Evolutionary conservation across 306 rosid genomes (phyloP), one percentile per base, ranked within the genome.

Genomic region (Prunus padus): DNA sequence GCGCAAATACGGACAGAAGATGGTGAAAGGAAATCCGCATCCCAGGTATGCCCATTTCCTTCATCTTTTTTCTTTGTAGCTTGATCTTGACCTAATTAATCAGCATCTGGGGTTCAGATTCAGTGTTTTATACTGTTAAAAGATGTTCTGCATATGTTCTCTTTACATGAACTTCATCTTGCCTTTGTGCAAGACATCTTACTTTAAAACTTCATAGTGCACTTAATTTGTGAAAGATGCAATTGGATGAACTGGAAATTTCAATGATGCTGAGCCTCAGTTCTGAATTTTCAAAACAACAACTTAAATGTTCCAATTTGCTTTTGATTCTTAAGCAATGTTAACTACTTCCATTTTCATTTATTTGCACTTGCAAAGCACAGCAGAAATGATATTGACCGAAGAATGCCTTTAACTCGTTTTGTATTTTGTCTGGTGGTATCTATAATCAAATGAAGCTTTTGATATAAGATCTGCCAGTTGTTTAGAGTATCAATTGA

Each of bases 1-100:
- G 98, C 97, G 97, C 83, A 94, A 94, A 85, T 94, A 94, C 66
- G 98, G 98, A 65, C 97, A 92, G 86, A 94, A 94, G 88, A 94
- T 94, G 98, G 97, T 94, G 80, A 94, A 92, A 82, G 98, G 98
- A 63, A 92, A 92, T 82, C 86, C 88, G 56, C 89, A 92, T 82
- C 98, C 98, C 45, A 92, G 98, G 98, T 94, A 18, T 79, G 16
- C 72, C 80, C 59, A 5, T 31, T 70, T 75, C 47, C 63, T 47
- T 65, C 51, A 15, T 57, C 14, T 37, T 7, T 69, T 71, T 71
- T 33, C 62, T 66, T 63, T 25, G 11, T 72, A 69, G 75, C 75
- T 40, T 55, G 55, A 52, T 37, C 22, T 69, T 71, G 52, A 65
- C 73, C 61, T 73, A 47, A 62, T 47, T 67, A 75, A 72, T 82